Percentiles rank a stretch among this genome's conserved stretches.
These are phyloP conservation scores for Emericellopsis cladophorae DNA, from an alignment of 2,329 filamentous ascomycete genomes.

Conservation along the genomic window DNA sequence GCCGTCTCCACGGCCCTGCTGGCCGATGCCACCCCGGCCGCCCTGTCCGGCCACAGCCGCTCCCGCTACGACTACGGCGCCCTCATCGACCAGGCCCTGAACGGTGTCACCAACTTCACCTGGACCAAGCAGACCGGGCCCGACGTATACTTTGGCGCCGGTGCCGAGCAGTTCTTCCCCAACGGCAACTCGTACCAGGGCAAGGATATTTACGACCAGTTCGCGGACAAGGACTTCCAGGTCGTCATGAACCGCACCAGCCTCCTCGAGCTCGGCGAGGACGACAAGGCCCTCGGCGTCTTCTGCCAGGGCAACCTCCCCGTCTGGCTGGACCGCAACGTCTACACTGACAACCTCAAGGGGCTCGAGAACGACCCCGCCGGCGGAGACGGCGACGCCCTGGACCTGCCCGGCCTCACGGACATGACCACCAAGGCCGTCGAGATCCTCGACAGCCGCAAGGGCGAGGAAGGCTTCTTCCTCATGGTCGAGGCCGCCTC, in stretches of 20 bases:
- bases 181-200: slow-evolving; percentile 51
- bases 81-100: slow-evolving; percentile 64
- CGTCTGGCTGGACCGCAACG: slow-evolving; percentile 77
- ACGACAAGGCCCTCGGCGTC: slow-evolving; percentile 58
- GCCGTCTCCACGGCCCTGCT: slow-evolving; percentile 71
- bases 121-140: slow-evolving; percentile 66
- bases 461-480: slow-evolving; percentile 65
- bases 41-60: slow-evolving; percentile 60
- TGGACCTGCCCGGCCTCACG: slow-evolving; percentile 71
- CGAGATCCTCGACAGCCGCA: slow-evolving; percentile 58
- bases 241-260: slow-evolving; percentile 64
- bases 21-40: slow-evolving; percentile 73
- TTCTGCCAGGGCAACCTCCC: slow-evolving; percentile 66
- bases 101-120: slow-evolving; percentile 67
- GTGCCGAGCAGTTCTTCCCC: slow-evolving; percentile 68
- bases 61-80: slow-evolving; percentile 55
- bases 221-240: slow-evolving; percentile 59
- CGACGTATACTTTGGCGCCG: slow-evolving; percentile 73
- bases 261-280: slow-evolving; percentile 42
- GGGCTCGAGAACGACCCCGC: slow-evolving; percentile 55
- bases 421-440: slow-evolving; percentile 85
- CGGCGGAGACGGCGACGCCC: slow-evolving; percentile 49
- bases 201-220: slow-evolving; percentile 70
- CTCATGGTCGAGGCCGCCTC: slow-evolving; percentile 79
- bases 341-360: slow-evolving; percentile 60